Evolutionary conservation across 305 asterid species (phyloP).

Genomic region (Solanum hybrid): DNA sequence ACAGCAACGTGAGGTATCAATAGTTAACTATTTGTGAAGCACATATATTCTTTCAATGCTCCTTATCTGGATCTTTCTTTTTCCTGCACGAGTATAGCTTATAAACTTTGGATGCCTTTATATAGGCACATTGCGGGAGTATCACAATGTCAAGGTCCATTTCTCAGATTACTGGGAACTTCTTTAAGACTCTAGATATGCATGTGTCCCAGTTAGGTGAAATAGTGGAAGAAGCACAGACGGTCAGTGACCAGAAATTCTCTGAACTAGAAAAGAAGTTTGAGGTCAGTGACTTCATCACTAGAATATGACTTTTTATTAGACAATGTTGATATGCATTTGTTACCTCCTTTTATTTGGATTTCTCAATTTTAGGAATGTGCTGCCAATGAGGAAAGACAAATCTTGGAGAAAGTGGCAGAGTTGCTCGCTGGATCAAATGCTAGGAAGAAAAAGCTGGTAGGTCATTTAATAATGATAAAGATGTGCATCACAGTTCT

Average conservation of each 20-base stretch:
- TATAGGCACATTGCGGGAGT: conserved; percentile 91
- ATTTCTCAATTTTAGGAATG: conserved; percentile 50
- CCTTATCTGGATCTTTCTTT: not conserved
- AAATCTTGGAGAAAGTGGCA: conserved; percentile 81
- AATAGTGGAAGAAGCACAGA: conserved; percentile 79
- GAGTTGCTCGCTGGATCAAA: conserved; percentile 88
- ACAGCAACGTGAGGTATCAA: conserved; percentile 70
- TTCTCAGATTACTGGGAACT: conserved; percentile 57
- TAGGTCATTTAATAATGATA: conserved; percentile 10
- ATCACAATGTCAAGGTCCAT: conserved; percentile 72
- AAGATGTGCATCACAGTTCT: not conserved
- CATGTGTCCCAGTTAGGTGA: conserved; percentile 73
- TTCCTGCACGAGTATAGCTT: not conserved
- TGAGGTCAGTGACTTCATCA: conserved; percentile 47
- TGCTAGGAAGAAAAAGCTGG: conserved; percentile 91
- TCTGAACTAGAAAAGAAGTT: conserved; percentile 90
- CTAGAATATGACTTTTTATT: not conserved
- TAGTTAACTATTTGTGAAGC: conserved; percentile 8
- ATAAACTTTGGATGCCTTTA: conserved; percentile 11
- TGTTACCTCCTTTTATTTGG: not conserved
- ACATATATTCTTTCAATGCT: not conserved
- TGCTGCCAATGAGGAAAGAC: conserved; percentile 86
- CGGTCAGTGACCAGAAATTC: conserved; percentile 58
- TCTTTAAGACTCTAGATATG: conserved; percentile 60
- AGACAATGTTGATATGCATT: not conserved